Conservation (phyloP, 2,329 filamentous ascomycete genomes). For the Cercospora brassicicola region DNA sequence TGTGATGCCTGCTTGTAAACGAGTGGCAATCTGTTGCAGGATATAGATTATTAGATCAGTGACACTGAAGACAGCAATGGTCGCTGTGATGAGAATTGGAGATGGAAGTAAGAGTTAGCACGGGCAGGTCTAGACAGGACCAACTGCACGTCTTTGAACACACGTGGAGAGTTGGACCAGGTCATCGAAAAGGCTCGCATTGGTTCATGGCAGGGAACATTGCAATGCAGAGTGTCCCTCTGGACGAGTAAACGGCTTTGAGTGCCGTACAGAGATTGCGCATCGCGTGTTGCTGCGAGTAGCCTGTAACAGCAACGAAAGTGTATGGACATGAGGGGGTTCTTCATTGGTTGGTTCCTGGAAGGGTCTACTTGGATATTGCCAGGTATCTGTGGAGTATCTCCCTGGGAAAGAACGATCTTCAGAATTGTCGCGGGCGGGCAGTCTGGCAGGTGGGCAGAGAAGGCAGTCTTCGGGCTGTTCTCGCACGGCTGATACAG, state of each 20-base stretch:
- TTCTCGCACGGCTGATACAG: neutral
- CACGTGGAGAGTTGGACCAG: neutral
- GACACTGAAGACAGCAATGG: neutral
- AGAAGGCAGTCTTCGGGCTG: neutral
- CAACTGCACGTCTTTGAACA: neutral
- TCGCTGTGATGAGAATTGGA: neutral
- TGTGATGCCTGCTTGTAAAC: neutral
- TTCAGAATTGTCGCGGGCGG: neutral
- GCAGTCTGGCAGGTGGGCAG: neutral
- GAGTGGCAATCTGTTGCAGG: neutral
- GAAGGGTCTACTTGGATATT: neutral
- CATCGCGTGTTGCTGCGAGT: neutral
- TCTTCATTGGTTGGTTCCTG: slow-evolving; percentile 1
- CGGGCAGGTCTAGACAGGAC: neutral
- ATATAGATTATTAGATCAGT: neutral
- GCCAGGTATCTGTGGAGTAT: neutral
- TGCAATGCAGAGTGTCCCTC: too few relatives aligned
- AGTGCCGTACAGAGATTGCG: neutral
- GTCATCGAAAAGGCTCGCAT: neutral
- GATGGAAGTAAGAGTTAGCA: neutral
- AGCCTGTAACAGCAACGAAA: neutral
- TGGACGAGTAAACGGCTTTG: neutral
- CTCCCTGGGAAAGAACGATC: slow-evolving; percentile 1
- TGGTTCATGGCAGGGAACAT: neutral
- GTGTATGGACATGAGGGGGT: neutral